Evolutionary conservation across 129 eudicot species (phyloP).

Genomic region (Glebionis coronaria): DNA sequence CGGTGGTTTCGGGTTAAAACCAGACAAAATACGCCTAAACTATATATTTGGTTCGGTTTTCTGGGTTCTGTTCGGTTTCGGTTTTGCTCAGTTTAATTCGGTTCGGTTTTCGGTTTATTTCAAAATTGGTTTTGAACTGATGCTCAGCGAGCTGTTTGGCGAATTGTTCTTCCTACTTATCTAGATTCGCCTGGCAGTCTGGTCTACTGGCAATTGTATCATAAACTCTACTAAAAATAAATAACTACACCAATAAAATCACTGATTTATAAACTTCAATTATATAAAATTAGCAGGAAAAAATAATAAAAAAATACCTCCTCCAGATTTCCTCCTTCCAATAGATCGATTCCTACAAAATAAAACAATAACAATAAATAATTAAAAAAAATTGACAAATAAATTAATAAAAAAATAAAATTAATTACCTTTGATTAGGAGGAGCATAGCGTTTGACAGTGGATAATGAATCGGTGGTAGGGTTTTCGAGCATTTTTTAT

Average conservation of each 20-base stretch:
- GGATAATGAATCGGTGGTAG: slow-evolving; percentile 53
- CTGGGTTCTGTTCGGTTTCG: too few species aligned
- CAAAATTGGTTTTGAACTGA: too few species aligned
- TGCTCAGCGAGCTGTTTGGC: too few species aligned
- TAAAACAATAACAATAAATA: background rate
- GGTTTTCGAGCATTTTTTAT: slow-evolving; percentile 67
- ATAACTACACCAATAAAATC: background rate
- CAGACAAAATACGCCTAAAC: too few species aligned
- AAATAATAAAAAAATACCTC: slow-evolving; percentile 41
- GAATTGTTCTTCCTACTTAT: too few species aligned
- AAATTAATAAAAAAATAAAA: background rate
- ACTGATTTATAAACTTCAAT: background rate
- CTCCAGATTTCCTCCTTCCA: slow-evolving; percentile 91
- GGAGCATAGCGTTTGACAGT: slow-evolving; percentile 82
- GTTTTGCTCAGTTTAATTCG: too few species aligned
- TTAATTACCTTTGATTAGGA: slow-evolving; percentile 63
- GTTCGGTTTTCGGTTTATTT: too few species aligned
- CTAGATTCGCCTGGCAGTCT: too few species aligned
- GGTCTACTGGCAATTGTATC: too few species aligned
- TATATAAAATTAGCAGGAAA: background rate
- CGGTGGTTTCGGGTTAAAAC: too few species aligned
- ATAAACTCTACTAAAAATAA: too few species aligned
- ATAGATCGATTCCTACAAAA: slow-evolving; percentile 66
- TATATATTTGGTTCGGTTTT: too few species aligned
- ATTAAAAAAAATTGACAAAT: background rate